Conservation (phyloP, 2,329 filamentous ascomycete species). For the Trematosphaeria pertusa region DNA sequence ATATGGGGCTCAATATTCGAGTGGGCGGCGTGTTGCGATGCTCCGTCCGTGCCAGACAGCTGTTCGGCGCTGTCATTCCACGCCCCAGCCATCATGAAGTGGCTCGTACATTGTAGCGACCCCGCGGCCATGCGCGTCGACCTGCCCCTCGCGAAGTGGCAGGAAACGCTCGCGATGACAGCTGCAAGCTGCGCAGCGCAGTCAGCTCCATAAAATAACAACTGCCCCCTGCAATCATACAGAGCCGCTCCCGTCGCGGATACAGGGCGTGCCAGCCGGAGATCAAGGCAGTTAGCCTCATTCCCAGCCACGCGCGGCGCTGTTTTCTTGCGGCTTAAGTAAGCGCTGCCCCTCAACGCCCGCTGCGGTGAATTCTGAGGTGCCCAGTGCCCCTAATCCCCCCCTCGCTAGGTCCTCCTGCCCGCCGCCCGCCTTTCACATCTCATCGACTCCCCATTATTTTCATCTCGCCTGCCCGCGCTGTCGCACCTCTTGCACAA, state of each 20-base stretch:
- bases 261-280: background rate
- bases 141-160: no score
- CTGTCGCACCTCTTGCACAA: slow-evolving; percentile 4
- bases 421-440: slow-evolving; percentile 20
- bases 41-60: no score
- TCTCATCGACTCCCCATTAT: slow-evolving; percentile 14
- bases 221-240: no score
- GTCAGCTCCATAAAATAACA: no score
- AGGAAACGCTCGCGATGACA: no score
- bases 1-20: background rate
- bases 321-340: slow-evolving; percentile 1
- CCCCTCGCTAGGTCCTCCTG: slow-evolving; percentile 19
- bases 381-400: slow-evolving; percentile 24
- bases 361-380: background rate
- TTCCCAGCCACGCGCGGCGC: slow-evolving; percentile 5
- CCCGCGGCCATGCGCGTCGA: no score
- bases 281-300: slow-evolving; percentile 2
- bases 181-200: no score
- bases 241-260: background rate
- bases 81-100: no score
- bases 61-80: no score
- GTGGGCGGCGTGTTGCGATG: no score
- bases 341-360: slow-evolving; percentile 8
- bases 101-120: no score
- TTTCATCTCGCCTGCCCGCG: slow-evolving; percentile 27